Evolutionary conservation across 176 grass and related monocot genomes (phyloP).

Genomic region (Oryza meridionalis): DNA sequence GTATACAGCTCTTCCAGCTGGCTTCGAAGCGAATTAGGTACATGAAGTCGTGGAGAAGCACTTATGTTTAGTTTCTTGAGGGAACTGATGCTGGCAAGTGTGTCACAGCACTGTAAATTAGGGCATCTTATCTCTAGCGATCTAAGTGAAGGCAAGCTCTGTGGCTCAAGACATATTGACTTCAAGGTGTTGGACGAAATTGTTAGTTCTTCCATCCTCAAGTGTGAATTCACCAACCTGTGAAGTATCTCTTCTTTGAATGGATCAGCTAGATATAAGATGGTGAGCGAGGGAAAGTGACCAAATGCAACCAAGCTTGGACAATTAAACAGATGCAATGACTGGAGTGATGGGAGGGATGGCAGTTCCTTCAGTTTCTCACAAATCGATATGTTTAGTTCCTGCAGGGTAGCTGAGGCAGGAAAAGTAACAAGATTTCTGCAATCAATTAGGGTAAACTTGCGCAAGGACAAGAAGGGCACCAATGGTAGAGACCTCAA

Average conservation of each 20-base stretch:
- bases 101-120: neutral
- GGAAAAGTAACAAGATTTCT: slow-evolving; percentile 6
- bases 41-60: neutral
- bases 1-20: neutral
- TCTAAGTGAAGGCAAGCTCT: neutral
- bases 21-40: slow-evolving; percentile 6
- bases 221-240: neutral
- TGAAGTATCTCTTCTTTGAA: slow-evolving; percentile 9
- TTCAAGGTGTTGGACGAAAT: neutral
- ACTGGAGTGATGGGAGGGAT: neutral
- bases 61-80: neutral
- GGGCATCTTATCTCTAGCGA: neutral
- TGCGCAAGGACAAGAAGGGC: neutral
- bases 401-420: neutral
- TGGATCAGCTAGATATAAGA: neutral
- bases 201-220: neutral
- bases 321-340: neutral
- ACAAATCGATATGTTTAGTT: neutral
- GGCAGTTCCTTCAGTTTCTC: neutral
- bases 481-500: neutral
- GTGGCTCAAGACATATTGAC: neutral
- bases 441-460: neutral
- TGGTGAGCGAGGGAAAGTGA: slow-evolving; percentile 13
- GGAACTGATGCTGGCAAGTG: neutral
- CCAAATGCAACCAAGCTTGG: neutral